Evolutionary conservation across 2,329 filamentous ascomycete species (phyloP).

Genomic region (Davidsoniella eucalypti): DNA sequence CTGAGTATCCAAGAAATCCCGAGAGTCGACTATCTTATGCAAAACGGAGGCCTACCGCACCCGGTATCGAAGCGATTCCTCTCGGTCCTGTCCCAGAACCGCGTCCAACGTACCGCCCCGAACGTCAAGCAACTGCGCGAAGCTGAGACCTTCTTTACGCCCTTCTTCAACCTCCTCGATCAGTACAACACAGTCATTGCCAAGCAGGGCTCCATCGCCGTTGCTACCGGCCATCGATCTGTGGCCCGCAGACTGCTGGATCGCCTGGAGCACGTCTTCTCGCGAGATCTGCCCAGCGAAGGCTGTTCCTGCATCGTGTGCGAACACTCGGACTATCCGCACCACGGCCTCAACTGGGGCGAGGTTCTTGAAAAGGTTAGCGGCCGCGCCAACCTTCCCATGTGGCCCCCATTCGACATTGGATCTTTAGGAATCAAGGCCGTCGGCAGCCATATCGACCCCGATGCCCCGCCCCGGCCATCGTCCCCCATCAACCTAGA

Average conservation of each 20-base stretch:
- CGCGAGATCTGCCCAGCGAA: slow-evolving; percentile 72
- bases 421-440: slow-evolving; percentile 44
- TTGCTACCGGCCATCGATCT: slow-evolving; percentile 87
- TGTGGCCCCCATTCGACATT: slow-evolving; percentile 78
- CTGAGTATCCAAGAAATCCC: slow-evolving; percentile 56
- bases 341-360: slow-evolving; percentile 75
- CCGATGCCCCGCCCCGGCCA: slow-evolving; percentile 41
- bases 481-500: slow-evolving; percentile 60
- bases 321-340: slow-evolving; percentile 41
- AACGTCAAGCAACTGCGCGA: slow-evolving; percentile 50
- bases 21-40: slow-evolving; percentile 79
- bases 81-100: slow-evolving; percentile 35
- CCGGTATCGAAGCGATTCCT: slow-evolving; percentile 60
- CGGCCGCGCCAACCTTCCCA: slow-evolving; percentile 67
- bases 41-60: slow-evolving; percentile 65
- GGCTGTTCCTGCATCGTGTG: slow-evolving; percentile 82
- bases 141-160: slow-evolving; percentile 61
- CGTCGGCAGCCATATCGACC: slow-evolving; percentile 38
- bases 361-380: slow-evolving; percentile 89
- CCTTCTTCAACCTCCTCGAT: slow-evolving; percentile 67
- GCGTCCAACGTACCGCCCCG: slow-evolving; percentile 37
- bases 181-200: slow-evolving; percentile 70
- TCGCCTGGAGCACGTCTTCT: slow-evolving; percentile 84
- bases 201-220: slow-evolving; percentile 77
- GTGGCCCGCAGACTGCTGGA: slow-evolving; percentile 83